Evolutionary conservation across 257 asterid species (phyloP).

Genomic region (Solanum lignicaule): DNA sequence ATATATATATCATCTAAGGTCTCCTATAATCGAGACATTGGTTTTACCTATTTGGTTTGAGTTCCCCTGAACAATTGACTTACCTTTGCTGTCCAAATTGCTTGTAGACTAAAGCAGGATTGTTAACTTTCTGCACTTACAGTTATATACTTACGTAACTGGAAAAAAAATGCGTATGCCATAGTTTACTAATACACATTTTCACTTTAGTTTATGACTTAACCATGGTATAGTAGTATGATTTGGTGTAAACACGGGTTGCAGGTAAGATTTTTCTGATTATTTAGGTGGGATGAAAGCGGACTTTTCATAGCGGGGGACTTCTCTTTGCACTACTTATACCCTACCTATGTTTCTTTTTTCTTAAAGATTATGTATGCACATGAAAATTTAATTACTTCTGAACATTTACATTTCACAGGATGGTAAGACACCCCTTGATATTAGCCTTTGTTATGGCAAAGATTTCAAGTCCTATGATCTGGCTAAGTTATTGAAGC

Average conservation of each 20-base stretch:
- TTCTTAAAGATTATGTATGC: background rate
- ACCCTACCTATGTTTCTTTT: background rate
- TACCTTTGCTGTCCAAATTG: background rate
- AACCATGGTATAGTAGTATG: background rate
- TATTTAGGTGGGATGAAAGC: background rate
- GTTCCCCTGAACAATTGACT: background rate
- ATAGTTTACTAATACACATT: background rate
- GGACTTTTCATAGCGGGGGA: background rate
- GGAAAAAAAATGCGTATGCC: background rate
- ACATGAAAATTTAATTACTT: background rate
- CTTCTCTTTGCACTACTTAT: background rate
- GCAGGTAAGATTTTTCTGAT: background rate
- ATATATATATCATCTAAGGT: background rate
- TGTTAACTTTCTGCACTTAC: background rate
- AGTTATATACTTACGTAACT: background rate
- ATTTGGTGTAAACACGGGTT: background rate
- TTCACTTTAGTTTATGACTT: background rate
- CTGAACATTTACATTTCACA: constrained; percentile 20
- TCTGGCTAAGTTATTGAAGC: constrained; percentile 74
- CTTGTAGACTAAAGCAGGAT: background rate
- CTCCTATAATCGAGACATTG: background rate
- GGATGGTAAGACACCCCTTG: constrained; percentile 68
- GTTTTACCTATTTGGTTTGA: background rate
- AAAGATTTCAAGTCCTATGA: constrained; percentile 93
- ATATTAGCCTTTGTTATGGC: constrained; percentile 78